Evolutionary conservation across 768 basidiomycete genomes (phyloP), one percentile per base, ranked within the genome.

Genomic region (Pleurotus platypus): DNA sequence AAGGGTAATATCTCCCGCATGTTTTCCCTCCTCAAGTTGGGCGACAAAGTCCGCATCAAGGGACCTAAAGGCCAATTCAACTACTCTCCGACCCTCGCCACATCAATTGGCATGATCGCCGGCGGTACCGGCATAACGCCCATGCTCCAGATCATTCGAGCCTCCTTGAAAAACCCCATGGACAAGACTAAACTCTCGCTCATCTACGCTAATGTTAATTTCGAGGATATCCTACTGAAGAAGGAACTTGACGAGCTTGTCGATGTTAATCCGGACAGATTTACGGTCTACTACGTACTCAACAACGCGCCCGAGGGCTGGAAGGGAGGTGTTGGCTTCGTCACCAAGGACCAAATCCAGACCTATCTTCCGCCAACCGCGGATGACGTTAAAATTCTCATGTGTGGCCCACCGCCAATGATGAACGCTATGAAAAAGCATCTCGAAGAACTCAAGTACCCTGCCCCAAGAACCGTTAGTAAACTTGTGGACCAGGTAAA

Each of bases 41-140:
- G 95, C 58, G 87, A 98, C 75, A 87, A 80, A 49, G 79, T 97
- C 62, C 87, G 85, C 62, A 82, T 98, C 77, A 96, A 95, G 72
- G 97, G 97, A 1, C 97, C 97, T 63, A 98, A 93, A 75, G 97
- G 97, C 57, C 87, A 89, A 69, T 98, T 98, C 82, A 82, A 79
- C 61, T 99, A 98, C 75, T 64, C 75, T 45, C 83, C 90, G 2
- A 77, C 78, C 50, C 77, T 94, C 46, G 81, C 88, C n/a, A 76
- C 78, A 62, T 86, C 90, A 65, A 75, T 99, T 57, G 89, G 92
- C 67, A 95, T 99, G 95, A 97, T 99, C 65, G 94, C 95, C 13
- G 97, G 97, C 48, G 97, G 97, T 38, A 98, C 97, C 2, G 97
- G 97, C 56, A 96, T 99, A 71, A 96, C 97, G 0, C 97, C 97